Conservation (phyloP, 208 protist genomes). For the Trichomonas vaginalis region DNA sequence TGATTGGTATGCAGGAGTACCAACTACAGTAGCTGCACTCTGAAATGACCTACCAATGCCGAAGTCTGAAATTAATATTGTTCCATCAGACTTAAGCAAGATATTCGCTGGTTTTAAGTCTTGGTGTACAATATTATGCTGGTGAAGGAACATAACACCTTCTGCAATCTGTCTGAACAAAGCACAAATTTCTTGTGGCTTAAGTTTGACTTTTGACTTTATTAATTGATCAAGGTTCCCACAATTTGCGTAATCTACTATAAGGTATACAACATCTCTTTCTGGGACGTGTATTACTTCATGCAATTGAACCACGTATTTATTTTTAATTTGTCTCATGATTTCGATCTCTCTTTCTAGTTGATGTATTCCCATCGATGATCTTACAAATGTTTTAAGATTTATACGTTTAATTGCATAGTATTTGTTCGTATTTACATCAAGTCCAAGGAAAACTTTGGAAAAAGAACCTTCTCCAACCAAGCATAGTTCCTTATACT, state of each 20-base stretch:
- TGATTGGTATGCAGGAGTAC: neutral
- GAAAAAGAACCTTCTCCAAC: neutral
- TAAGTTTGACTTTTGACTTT: neutral
- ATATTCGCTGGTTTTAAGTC: neutral
- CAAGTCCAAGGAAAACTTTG: neutral
- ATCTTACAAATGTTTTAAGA: neutral
- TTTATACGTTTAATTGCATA: conserved; percentile 1
- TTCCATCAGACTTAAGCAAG: neutral
- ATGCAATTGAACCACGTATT: neutral
- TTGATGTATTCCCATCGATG: neutral
- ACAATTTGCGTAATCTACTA: neutral
- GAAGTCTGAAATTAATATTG: neutral
- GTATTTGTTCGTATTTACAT: neutral
- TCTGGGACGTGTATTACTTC: neutral
- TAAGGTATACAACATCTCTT: neutral
- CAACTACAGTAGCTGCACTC: neutral
- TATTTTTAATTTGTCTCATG: neutral
- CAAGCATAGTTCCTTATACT: neutral
- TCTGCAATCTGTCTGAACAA: neutral
- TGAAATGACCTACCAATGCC: neutral
- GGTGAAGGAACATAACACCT: neutral
- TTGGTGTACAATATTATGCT: neutral
- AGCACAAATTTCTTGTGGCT: neutral
- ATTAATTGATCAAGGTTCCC: neutral
- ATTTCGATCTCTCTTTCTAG: neutral